These are phyloP conservation scores for Graphilbum ipis-grandicollis DNA, from an alignment of 2,329 filamentous ascomycete species.

Conservation along the genomic window DNA sequence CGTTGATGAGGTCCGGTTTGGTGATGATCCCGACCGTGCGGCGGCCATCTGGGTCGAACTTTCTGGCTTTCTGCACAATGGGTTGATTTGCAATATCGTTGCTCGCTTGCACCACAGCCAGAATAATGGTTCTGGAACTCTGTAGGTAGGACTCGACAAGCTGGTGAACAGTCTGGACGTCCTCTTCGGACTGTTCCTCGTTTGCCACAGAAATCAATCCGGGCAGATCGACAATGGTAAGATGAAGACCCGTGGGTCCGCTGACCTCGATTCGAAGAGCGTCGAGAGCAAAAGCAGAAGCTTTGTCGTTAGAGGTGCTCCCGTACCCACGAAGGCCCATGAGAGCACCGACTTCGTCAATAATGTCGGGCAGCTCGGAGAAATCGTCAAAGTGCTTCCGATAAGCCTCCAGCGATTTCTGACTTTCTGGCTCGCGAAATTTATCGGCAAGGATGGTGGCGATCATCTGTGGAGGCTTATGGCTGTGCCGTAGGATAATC, in stretches of 20 bases:
- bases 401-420: neutral
- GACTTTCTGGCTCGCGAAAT: neutral
- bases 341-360: neutral
- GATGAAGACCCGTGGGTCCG: constrained; percentile 26
- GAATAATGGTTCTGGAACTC: constrained; percentile 28
- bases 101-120: constrained; percentile 24
- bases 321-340: too few relatives aligned
- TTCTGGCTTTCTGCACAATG: constrained; percentile 19
- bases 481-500: constrained; percentile 17
- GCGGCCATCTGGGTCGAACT: constrained; percentile 20
- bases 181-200: constrained; percentile 19
- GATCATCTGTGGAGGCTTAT: neutral
- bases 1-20: constrained; percentile 39
- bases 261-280: constrained; percentile 25
- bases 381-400: constrained; percentile 72
- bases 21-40: constrained; percentile 34
- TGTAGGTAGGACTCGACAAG: constrained; percentile 31
- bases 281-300: constrained; percentile 29
- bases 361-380: constrained; percentile 28
- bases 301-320: too few relatives aligned
- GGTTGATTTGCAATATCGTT: constrained; percentile 21
- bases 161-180: constrained; percentile 25
- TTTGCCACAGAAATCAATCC: constrained; percentile 29
- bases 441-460: neutral
- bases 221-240: constrained; percentile 37